Evolutionary conservation across 1,284 basidiomycete genomes (phyloP).

Genomic region (Pulveroboletus ridleyi): DNA sequence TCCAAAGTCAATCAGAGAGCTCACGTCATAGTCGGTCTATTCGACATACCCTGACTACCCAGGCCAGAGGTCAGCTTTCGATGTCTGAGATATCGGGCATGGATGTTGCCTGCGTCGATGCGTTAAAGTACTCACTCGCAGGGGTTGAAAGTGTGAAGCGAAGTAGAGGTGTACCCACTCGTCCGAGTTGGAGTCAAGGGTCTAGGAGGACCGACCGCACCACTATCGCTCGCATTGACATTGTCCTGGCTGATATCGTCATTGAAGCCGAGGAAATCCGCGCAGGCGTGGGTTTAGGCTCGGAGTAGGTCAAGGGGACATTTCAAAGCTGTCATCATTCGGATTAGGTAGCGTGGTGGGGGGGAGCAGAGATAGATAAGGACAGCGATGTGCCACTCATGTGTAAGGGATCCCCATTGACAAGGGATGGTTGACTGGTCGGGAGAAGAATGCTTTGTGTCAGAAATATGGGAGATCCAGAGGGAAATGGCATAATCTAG

Average conservation of each 20-base stretch:
- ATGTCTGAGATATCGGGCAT: no score
- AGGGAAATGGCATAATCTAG: conserved; percentile 43
- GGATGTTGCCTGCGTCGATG: conserved; percentile 32
- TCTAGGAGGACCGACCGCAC: conserved; percentile 39
- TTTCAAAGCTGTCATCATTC: conserved; percentile 36
- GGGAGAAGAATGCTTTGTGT: conserved; percentile 15
- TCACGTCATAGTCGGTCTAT: conserved; percentile 38
- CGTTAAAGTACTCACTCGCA: conserved; percentile 34
- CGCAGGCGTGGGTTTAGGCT: not conserved
- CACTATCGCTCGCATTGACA: conserved; percentile 37
- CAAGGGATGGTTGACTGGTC: conserved; percentile 31
- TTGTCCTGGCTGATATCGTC: conserved; percentile 24
- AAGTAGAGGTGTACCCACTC: conserved; percentile 34
- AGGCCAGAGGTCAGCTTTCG: conserved; percentile 32
- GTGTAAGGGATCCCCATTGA: conserved; percentile 42
- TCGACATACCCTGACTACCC: conserved; percentile 25
- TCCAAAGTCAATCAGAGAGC: conserved; percentile 29
- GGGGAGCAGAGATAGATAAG: conserved; percentile 20
- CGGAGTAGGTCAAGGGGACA: conserved; percentile 14
- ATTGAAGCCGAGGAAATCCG: conserved; percentile 30
- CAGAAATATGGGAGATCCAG: conserved; percentile 35
- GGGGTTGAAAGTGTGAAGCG: conserved; percentile 35
- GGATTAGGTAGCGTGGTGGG: conserved; percentile 35
- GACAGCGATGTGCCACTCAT: conserved; percentile 18
- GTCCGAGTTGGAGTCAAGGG: conserved; percentile 40